Percentiles rank a stretch among this genome's conserved stretches.
Conservation (phyloP, 192 early-diverging fungal genomes). For the Rhizoclosmatium globosum region DNA sequence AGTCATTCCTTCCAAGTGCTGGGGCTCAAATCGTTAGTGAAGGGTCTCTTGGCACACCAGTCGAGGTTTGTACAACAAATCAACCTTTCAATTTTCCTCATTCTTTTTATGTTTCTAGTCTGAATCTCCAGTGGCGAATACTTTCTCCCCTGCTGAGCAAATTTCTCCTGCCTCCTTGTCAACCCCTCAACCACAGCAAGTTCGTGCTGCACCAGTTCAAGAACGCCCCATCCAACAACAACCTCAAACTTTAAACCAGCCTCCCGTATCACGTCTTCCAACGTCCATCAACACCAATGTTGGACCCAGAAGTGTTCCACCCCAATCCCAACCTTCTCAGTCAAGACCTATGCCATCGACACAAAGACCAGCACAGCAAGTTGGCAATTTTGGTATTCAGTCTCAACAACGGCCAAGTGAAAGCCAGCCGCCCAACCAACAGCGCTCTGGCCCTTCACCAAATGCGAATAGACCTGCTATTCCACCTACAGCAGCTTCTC, state of each 20-base stretch:
- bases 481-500: constrained; percentile 8
- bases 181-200: background rate
- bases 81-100: constrained; percentile 5
- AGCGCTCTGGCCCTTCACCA: background rate
- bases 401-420: background rate
- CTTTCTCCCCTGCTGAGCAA: constrained; percentile 1
- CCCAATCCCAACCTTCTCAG: no score
- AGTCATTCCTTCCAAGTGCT: constrained; percentile 26
- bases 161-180: background rate
- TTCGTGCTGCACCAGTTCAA: background rate
- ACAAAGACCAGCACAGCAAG: background rate
- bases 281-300: no score
- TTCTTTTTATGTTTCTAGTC: background rate
- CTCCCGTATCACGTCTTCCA: no score
- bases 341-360: no score
- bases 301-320: no score
- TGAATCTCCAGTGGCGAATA: background rate
- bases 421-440: background rate
- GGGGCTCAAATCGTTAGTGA: constrained; percentile 32
- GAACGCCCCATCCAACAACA: background rate
- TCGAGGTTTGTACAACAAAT: background rate
- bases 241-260: background rate
- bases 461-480: background rate
- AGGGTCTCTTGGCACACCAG: constrained; percentile 1
- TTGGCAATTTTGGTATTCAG: background rate